phyloP scores from a whole-genome alignment of 768 basidiomycete genomes.

The Boletus vermiculosoides region DNA sequence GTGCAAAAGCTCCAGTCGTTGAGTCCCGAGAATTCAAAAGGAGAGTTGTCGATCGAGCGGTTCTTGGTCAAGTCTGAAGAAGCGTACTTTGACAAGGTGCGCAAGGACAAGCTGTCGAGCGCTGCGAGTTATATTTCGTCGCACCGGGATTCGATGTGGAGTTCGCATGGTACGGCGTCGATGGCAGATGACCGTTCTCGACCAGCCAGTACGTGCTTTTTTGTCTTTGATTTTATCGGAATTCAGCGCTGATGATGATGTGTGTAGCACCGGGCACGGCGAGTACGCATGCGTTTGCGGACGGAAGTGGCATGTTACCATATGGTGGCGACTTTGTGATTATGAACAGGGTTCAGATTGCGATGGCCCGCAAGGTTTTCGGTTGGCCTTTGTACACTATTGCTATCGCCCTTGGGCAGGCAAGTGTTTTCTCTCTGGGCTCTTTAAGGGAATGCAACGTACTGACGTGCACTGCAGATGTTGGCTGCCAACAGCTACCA shows the following conservation, averaged over 20 bases:
- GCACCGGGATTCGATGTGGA: conserved; percentile 79
- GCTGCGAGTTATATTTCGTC: conserved; percentile 79
- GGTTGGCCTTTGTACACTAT: conserved; percentile 94
- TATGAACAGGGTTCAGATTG: conserved; percentile 84
- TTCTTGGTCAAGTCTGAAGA: conserved; percentile 90
- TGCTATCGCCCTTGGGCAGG: conserved; percentile 82
- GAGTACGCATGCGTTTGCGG: conserved; percentile 48
- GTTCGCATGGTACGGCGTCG: conserved; percentile 46
- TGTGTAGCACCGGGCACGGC: conserved; percentile 42
- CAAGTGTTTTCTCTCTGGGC: conserved; percentile 27
- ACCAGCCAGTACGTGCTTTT: conserved; percentile 63
- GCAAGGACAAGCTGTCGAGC: conserved; percentile 82
- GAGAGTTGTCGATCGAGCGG: conserved; percentile 89
- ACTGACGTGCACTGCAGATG: conserved; percentile 48
- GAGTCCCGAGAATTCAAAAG: conserved; percentile 84
- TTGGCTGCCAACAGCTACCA: conserved; percentile 92
- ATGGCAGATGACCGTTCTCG: conserved; percentile 62
- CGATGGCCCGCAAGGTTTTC: conserved; percentile 72
- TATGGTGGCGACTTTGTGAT: conserved; percentile 63
- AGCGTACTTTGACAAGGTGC: conserved; percentile 87
- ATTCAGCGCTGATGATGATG: not conserved
- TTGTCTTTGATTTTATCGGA: conserved; percentile 11
- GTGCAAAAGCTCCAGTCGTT: conserved; percentile 79
- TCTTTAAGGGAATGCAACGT: not conserved
- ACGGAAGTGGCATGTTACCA: conserved; percentile 44